Percentiles rank a stretch among this genome's conserved stretches.
Evolutionary conservation across 352 stramenopile genomes (phyloP).

Genomic region (Phytophthora pini): DNA sequence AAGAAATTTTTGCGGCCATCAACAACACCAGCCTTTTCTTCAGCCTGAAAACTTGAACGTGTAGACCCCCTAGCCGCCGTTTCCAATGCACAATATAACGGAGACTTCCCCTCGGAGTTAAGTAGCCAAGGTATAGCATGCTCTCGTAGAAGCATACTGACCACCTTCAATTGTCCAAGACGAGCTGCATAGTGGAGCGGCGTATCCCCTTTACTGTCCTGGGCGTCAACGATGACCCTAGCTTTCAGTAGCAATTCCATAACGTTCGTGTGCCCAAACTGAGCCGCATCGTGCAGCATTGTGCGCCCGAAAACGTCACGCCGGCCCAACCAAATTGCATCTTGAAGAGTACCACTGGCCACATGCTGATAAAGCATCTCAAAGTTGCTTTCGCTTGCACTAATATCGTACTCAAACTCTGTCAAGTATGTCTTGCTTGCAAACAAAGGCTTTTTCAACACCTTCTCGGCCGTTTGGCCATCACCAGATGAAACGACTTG

Average conservation of each 20-base stretch:
- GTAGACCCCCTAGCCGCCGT: slow-evolving; percentile 31
- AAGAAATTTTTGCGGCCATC: slow-evolving; percentile 49
- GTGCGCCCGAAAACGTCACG: slow-evolving; percentile 59
- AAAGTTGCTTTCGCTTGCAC: slow-evolving; percentile 62
- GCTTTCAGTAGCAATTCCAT: slow-evolving; percentile 60
- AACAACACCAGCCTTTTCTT: not conserved
- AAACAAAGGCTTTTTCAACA: slow-evolving; percentile 2
- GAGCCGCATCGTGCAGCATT: slow-evolving; percentile 69
- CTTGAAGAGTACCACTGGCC: slow-evolving; percentile 33
- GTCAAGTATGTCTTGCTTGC: slow-evolving; percentile 55
- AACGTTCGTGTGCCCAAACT: slow-evolving; percentile 56
- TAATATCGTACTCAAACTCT: slow-evolving; percentile 68
- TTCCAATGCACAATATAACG: slow-evolving; percentile 61
- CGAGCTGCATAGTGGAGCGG: slow-evolving; percentile 65
- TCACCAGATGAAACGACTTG: not conserved
- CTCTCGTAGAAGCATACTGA: slow-evolving; percentile 58
- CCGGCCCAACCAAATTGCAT: slow-evolving; percentile 59
- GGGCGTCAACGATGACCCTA: slow-evolving; percentile 48
- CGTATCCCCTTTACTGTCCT: slow-evolving; percentile 56
- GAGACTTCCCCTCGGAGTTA: slow-evolving; percentile 61
- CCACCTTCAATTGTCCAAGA: slow-evolving; percentile 52
- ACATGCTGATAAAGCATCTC: slow-evolving; percentile 64
- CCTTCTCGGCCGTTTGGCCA: not conserved
- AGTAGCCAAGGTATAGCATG: slow-evolving; percentile 42
- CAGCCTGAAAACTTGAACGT: not conserved